phyloP scores from a whole-genome alignment of 257 asterid genomes.

The Jacaranda mimosifolia region DNA sequence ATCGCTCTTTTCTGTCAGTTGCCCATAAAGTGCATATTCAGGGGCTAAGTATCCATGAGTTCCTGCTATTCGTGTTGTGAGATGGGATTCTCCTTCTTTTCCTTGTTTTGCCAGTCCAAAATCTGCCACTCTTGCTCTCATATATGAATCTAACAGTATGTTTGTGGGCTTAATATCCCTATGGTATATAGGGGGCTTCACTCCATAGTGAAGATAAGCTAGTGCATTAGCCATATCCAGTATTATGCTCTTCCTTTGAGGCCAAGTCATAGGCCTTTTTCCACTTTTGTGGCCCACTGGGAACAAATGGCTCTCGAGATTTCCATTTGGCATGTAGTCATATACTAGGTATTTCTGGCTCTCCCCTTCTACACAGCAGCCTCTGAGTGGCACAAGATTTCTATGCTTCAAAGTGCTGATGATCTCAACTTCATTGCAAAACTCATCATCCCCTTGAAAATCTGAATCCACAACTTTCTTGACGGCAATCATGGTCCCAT shows the following conservation, averaged over 20 bases:
- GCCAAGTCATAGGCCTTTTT: conserved; percentile 52
- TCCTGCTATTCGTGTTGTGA: conserved; percentile 59
- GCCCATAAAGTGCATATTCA: conserved; percentile 71
- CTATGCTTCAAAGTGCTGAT: conserved; percentile 62
- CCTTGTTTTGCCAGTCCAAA: conserved; percentile 63
- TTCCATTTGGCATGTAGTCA: conserved; percentile 71
- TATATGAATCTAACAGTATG: conserved; percentile 58
- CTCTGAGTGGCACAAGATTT: conserved; percentile 61
- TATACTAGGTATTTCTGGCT: conserved; percentile 57
- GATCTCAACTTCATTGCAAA: conserved; percentile 60
- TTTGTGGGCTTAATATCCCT: conserved; percentile 73
- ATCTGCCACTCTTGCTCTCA: conserved; percentile 71
- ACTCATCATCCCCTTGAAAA: conserved; percentile 52
- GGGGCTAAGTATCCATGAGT: conserved; percentile 76
- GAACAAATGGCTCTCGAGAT: conserved; percentile 51
- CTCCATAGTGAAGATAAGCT: conserved; percentile 69
- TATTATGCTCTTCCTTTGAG: conserved; percentile 61
- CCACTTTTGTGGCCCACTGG: conserved; percentile 1
- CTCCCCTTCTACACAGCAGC: conserved; percentile 51
- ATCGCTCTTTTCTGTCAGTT: conserved; percentile 67
- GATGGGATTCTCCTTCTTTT: conserved; percentile 46
- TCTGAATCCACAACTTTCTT: conserved; percentile 53
- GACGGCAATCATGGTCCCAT: conserved; percentile 64
- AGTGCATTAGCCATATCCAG: conserved; percentile 70
- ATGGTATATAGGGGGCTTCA: conserved; percentile 69